phyloP scores from a whole-genome alignment of 2,329 filamentous ascomycete species.

The Pseudocercospora ulei region DNA sequence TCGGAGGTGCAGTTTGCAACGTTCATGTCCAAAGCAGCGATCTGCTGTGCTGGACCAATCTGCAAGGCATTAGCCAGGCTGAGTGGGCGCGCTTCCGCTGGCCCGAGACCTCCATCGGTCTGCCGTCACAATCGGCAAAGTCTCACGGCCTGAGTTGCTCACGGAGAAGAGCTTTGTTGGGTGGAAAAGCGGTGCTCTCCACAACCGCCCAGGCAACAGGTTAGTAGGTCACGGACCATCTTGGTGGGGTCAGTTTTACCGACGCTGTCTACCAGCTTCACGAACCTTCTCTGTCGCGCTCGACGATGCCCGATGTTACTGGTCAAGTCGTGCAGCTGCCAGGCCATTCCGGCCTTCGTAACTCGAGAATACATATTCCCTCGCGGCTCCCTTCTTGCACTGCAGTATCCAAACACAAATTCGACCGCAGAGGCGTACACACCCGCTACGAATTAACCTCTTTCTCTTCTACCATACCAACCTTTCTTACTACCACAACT shows the following conservation, averaged over 20 bases:
- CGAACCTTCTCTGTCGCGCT: conserved; percentile 4
- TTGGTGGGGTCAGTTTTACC: too few species aligned
- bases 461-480: conserved; percentile 10
- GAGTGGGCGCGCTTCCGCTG: too few species aligned
- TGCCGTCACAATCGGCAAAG: neutral
- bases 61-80: too few species aligned
- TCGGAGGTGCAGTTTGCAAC: too few species aligned
- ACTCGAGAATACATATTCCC: conserved; percentile 10
- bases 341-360: conserved; percentile 9
- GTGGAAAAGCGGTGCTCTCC: neutral
- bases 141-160: conserved; percentile 5
- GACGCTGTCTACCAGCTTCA: neutral
- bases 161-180: neutral
- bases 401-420: neutral
- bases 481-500: conserved; percentile 6
- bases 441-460: conserved; percentile 10
- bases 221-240: too few species aligned
- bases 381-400: conserved; percentile 4
- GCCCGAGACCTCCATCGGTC: too few species aligned
- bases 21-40: too few species aligned
- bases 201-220: too few species aligned
- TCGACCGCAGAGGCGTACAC: conserved; percentile 8
- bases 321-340: conserved; percentile 8
- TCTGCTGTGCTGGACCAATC: too few species aligned
- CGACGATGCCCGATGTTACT: conserved; percentile 8